These are phyloP conservation scores for Penicillium ochrochloron DNA, from an alignment of 495 filamentous ascomycete genomes.

Conservation along the genomic window DNA sequence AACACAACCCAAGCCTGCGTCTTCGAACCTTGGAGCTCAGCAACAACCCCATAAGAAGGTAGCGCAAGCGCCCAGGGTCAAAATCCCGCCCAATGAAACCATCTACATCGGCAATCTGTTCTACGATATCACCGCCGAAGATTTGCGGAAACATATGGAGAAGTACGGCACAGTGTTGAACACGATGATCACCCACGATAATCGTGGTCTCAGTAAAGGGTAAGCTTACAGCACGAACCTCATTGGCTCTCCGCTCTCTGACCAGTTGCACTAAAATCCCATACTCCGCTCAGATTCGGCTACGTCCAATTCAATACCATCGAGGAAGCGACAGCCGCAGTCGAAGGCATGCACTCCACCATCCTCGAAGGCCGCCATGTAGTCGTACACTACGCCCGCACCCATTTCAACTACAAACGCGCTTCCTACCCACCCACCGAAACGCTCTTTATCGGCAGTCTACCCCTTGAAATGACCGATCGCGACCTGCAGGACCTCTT, in stretches of 20 bases:
- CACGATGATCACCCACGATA: conserved; percentile 65
- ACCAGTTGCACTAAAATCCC: neutral
- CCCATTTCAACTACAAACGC: conserved; percentile 30
- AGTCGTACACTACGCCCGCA: conserved; percentile 58
- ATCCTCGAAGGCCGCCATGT: conserved; percentile 81
- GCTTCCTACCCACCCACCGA: conserved; percentile 50
- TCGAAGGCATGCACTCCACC: conserved; percentile 66
- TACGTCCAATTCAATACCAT: conserved; percentile 70
- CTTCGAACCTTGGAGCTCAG: neutral
- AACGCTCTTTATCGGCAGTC: conserved; percentile 86
- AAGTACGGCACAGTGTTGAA: conserved; percentile 65
- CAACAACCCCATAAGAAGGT: neutral
- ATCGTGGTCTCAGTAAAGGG: conserved; percentile 85
- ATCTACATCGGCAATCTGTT: conserved; percentile 86
- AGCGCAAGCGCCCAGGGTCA: neutral
- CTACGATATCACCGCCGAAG: conserved; percentile 77
- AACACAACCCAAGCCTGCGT: neutral
- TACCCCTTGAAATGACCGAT: conserved; percentile 88
- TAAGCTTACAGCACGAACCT: neutral
- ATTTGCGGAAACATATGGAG: conserved; percentile 68
- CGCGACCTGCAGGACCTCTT: conserved; percentile 85
- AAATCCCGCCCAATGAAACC: conserved; percentile 30
- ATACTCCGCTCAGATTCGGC: conserved; percentile 64
- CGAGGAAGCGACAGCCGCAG: conserved; percentile 63
- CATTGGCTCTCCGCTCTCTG: neutral